Evolutionary conservation across 805 yeast genomes (phyloP).

Genomic region (Saturnispora silvae): DNA sequence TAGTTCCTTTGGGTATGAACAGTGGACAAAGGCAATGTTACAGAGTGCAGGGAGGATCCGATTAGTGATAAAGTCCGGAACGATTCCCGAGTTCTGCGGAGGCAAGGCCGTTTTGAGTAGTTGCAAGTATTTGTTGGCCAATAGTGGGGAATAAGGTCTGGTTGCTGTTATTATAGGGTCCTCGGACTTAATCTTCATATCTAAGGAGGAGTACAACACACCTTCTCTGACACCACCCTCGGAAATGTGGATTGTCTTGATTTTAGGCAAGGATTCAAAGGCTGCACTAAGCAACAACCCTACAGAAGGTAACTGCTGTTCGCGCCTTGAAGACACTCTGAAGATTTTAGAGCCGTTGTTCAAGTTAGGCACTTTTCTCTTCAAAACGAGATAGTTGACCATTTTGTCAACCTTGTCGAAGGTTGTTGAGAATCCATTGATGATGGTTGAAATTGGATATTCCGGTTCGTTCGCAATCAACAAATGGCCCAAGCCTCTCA

Average conservation of each 20-base stretch:
- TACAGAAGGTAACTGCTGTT: constrained; percentile 59
- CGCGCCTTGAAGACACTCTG: constrained; percentile 55
- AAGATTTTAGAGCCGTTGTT: constrained; percentile 30
- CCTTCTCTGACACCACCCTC: constrained; percentile 80
- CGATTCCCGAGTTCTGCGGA: constrained; percentile 24
- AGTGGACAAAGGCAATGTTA: constrained; percentile 65
- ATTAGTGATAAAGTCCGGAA: constrained; percentile 46
- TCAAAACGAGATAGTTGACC: constrained; percentile 41
- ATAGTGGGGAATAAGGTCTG: constrained; percentile 58
- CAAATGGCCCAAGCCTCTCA: constrained; percentile 59
- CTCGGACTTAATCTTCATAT: constrained; percentile 45
- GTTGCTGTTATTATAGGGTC: constrained; percentile 67
- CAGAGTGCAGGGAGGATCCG: constrained; percentile 63
- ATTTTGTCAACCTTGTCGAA: constrained; percentile 39
- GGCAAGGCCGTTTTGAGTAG: constrained; percentile 52
- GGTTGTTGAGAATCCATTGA: constrained; percentile 57
- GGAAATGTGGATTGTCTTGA: constrained; percentile 54
- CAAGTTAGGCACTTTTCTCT: constrained; percentile 35
- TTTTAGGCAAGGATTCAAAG: constrained; percentile 47
- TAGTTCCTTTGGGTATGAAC: constrained; percentile 65
- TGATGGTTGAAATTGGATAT: constrained; percentile 61
- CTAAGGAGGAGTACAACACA: constrained; percentile 50
- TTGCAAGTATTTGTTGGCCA: constrained; percentile 45
- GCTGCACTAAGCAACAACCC: constrained; percentile 54
- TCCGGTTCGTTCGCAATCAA: constrained; percentile 37